phyloP scores from a whole-genome alignment of 352 stramenopile genomes.

The Poterioochromonas sp. region DNA sequence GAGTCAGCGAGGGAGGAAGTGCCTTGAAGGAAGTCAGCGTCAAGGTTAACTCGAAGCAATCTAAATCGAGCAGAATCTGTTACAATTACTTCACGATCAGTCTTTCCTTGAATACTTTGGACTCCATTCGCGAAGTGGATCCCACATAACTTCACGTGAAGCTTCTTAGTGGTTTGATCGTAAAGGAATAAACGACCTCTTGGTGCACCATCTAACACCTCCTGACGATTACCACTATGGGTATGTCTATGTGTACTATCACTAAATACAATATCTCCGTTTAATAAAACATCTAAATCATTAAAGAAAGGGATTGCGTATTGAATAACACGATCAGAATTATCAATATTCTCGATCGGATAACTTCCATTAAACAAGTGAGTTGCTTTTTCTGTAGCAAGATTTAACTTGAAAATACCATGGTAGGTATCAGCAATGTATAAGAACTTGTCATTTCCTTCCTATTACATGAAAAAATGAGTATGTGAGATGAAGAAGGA shows the following conservation, averaged over 20 bases:
- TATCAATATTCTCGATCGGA: neutral
- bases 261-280: neutral
- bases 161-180: neutral
- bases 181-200: constrained; percentile 16
- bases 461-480: neutral
- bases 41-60: neutral
- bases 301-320: neutral
- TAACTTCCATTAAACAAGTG: neutral
- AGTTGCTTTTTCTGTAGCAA: neutral
- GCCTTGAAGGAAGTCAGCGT: too few relatives aligned
- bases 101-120: neutral
- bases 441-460: neutral
- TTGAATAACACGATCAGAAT: neutral
- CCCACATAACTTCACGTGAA: neutral
- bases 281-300: neutral
- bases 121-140: constrained; percentile 14
- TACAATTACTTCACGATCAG: neutral
- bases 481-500: neutral
- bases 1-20: too few relatives aligned
- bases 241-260: neutral
- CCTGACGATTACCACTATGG: neutral
- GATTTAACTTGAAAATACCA: neutral
- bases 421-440: neutral
- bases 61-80: neutral
- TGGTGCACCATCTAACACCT: neutral